A percentile compares a stretch with the other conserved stretches of the same genome.
Conservation (phyloP, 2,329 filamentous ascomycete genomes). For the Fusarium stilboides region DNA sequence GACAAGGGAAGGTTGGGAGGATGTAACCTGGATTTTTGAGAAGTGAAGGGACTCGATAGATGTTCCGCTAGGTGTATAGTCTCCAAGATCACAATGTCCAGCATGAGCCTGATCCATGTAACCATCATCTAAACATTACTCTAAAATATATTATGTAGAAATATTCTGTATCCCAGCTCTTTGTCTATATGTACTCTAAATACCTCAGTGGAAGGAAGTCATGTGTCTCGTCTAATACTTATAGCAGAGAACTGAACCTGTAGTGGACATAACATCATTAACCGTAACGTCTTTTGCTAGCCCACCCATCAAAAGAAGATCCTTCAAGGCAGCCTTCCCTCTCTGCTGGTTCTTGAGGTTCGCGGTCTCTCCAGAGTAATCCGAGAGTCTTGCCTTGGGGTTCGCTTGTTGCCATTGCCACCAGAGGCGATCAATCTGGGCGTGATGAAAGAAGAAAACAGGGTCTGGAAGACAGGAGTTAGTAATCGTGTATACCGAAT, state of each 20-base stretch:
- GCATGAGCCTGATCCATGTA: too few relatives aligned
- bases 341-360: not conserved
- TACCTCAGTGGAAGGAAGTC: not conserved
- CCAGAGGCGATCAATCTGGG: conserved; percentile 20
- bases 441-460: conserved; percentile 25
- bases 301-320: not conserved
- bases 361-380: not conserved
- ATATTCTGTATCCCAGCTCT: too few relatives aligned
- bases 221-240: not conserved
- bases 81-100: too few relatives aligned
- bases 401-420: conserved; percentile 11
- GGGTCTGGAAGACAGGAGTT: not conserved
- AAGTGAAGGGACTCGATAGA: not conserved
- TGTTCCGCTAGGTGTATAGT: too few relatives aligned
- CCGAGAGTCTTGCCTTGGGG: not conserved
- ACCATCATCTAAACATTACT: too few relatives aligned
- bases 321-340: not conserved
- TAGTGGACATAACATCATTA: not conserved
- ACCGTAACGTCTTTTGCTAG: not conserved
- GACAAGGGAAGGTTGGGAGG: conserved; percentile 24
- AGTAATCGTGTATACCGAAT: fast-evolving
- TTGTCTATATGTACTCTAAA: too few relatives aligned
- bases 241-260: not conserved
- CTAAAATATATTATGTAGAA: too few relatives aligned
- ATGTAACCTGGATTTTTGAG: conserved; percentile 1